phyloP scores from a whole-genome alignment of 176 grass and related monocot species.

The Zea luxurians region DNA sequence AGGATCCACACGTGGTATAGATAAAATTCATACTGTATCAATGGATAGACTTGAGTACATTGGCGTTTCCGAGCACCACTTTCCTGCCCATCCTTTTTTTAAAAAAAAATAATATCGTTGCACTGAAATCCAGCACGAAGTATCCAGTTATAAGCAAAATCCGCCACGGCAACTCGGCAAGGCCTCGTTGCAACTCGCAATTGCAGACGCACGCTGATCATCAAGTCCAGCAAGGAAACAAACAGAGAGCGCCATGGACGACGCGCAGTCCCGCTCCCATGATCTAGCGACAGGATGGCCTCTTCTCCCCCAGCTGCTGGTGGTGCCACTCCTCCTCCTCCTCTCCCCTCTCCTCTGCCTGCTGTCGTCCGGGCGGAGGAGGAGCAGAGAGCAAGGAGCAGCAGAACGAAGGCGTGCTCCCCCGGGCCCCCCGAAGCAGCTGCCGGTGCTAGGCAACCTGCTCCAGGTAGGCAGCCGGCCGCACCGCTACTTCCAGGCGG shows the following conservation, averaged over 20 bases:
- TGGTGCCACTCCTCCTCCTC: background rate
- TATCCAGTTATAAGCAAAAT: no score
- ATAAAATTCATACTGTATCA: background rate
- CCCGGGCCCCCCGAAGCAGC: slow-evolving; percentile 15
- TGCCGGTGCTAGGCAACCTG: slow-evolving; percentile 45
- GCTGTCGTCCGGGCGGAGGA: background rate
- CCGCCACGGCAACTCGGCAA: no score
- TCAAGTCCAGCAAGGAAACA: background rate
- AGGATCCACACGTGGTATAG: no score
- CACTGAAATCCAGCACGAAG: no score
- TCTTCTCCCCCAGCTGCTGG: background rate
- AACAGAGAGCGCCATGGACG: background rate
- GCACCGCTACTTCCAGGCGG: slow-evolving; percentile 41
- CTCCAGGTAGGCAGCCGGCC: slow-evolving; percentile 41
- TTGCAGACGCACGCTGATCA: no score
- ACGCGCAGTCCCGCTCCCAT: no score
- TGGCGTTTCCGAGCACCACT: background rate
- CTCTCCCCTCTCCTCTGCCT: background rate
- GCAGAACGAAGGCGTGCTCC: background rate
- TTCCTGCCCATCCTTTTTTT: background rate
- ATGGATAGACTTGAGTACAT: background rate
- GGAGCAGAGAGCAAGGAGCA: background rate
- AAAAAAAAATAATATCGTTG: no score
- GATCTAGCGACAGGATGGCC: background rate
- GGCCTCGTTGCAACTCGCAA: no score